phyloP scores from a whole-genome alignment of 1,284 basidiomycete genomes.

The Irpex lacteus region DNA sequence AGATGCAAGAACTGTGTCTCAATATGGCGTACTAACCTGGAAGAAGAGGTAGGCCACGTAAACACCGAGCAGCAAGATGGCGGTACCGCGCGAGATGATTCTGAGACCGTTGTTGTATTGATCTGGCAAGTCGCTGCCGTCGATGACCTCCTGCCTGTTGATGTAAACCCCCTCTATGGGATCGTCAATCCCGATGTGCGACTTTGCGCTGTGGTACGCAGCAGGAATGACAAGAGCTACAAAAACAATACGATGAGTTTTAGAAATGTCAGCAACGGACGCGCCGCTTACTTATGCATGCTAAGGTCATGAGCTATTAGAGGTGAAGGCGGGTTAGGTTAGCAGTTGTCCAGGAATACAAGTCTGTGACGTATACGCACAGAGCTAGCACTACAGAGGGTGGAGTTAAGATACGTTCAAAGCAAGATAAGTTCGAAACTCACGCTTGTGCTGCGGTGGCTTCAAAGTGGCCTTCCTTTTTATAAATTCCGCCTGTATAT shows the following conservation, averaged over 20 bases:
- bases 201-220: conserved; percentile 66
- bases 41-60: conserved; percentile 82
- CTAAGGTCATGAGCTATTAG: conserved; percentile 76
- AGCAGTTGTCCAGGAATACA: background rate
- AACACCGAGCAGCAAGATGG: conserved; percentile 77
- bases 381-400: conserved; percentile 50
- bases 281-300: conserved; percentile 67
- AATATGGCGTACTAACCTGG: conserved; percentile 45
- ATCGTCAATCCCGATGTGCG: conserved; percentile 18
- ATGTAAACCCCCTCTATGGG: conserved; percentile 8
- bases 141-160: conserved; percentile 10
- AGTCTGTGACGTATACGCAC: conserved; percentile 34
- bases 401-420: background rate
- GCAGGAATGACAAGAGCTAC: conserved; percentile 88
- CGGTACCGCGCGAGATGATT: conserved; percentile 81
- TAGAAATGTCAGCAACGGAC: too few relatives aligned
- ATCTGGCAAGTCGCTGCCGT: conserved; percentile 26
- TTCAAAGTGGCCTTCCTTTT: conserved; percentile 72
- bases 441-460: conserved; percentile 85
- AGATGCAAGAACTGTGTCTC: background rate
- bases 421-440: conserved; percentile 29
- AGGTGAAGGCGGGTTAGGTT: background rate
- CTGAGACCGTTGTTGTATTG: conserved; percentile 54
- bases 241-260: background rate
- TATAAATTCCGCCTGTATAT: conserved; percentile 58